Evolutionary conservation across 192 early-diverging fungal species (phyloP).

Genomic region (Mortierella alpina): DNA sequence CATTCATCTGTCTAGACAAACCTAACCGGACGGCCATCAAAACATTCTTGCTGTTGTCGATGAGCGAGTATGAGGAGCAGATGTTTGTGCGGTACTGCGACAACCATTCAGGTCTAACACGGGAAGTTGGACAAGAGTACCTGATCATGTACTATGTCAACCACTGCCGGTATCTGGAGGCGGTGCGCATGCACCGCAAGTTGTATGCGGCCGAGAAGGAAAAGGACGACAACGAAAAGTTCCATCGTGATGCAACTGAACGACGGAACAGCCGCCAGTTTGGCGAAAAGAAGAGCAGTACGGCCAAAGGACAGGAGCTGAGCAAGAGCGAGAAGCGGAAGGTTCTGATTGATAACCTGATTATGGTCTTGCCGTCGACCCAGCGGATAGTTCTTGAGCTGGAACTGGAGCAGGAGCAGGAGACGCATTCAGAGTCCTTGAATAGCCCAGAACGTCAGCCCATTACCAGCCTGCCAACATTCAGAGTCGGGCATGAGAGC

Average conservation of each 20-base stretch:
- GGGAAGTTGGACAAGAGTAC: constrained; percentile 41
- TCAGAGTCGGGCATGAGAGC: not conserved
- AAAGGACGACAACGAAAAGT: constrained; percentile 28
- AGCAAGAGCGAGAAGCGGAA: constrained; percentile 50
- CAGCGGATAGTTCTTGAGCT: constrained; percentile 21
- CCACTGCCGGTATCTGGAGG: constrained; percentile 44
- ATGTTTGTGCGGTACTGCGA: constrained; percentile 29
- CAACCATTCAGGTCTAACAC: constrained; percentile 26
- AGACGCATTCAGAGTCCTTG: too few relatives aligned
- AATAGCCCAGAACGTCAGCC: too few relatives aligned
- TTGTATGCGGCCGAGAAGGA: constrained; percentile 21
- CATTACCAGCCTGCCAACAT: too few relatives aligned
- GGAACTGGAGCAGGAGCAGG: constrained; percentile 11
- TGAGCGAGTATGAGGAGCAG: constrained; percentile 29
- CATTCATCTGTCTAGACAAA: constrained; percentile 15
- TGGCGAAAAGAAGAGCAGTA: not conserved
- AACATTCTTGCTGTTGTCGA: constrained; percentile 21
- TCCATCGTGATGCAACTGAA: constrained; percentile 42
- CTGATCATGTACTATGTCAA: constrained; percentile 48
- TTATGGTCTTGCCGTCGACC: constrained; percentile 28
- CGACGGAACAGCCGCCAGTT: constrained; percentile 21
- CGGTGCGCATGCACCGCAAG: constrained; percentile 43
- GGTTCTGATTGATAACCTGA: constrained; percentile 30
- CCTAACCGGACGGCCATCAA: constrained; percentile 42
- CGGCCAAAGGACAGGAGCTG: not conserved